These are phyloP conservation scores for Dittrichia graveolens DNA, from an alignment of 129 eudicot genomes.

Conservation along the genomic window DNA sequence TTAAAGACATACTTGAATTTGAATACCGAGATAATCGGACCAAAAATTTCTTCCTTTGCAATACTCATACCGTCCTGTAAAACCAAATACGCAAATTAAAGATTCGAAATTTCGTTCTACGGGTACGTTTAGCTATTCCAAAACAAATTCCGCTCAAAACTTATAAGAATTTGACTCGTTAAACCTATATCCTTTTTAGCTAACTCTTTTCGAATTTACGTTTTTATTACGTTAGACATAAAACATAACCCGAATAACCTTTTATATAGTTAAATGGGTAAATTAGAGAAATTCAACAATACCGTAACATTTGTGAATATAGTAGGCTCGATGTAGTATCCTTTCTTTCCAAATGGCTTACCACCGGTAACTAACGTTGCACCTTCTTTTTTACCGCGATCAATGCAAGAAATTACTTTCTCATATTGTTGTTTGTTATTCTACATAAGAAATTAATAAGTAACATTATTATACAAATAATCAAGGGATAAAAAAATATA, in stretches of 20 bases:
- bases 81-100: conserved; percentile 4
- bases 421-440: conserved; percentile 57
- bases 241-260: not conserved
- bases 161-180: too few species aligned
- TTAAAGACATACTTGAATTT: conserved; percentile 68
- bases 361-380: conserved; percentile 78
- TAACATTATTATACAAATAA: not conserved
- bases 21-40: conserved; percentile 66
- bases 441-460: conserved; percentile 26
- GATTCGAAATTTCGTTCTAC: too few species aligned
- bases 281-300: not conserved
- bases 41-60: conserved; percentile 79
- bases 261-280: not conserved
- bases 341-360: conserved; percentile 45
- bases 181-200: too few species aligned
- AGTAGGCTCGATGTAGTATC: conserved; percentile 72
- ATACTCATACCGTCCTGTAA: conserved; percentile 69
- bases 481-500: not conserved
- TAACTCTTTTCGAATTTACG: too few species aligned
- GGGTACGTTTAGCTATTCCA: too few species aligned
- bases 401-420: conserved; percentile 61
- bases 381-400: conserved; percentile 65
- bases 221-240: too few species aligned
- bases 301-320: conserved; percentile 65
- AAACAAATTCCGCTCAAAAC: too few species aligned